phyloP scores from a whole-genome alignment of 441 rosid genomes.

The Biscutella laevigata region DNA sequence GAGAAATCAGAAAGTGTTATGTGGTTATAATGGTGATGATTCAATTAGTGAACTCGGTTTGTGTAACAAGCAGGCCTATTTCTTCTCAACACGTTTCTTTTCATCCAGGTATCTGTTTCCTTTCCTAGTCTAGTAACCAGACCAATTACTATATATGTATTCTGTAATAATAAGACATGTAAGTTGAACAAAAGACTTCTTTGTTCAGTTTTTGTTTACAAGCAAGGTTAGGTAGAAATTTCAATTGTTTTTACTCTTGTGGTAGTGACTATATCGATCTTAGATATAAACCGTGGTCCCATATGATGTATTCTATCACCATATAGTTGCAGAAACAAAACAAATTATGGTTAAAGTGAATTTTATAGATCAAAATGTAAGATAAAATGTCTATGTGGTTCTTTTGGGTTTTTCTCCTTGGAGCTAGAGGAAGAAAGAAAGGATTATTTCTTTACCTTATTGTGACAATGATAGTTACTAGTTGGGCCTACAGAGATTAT shows the following conservation, averaged over 20 bases:
- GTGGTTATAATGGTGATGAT: conserved; percentile 25
- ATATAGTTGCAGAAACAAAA: background rate
- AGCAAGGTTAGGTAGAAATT: conserved; percentile 15
- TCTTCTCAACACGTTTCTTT: conserved; percentile 24
- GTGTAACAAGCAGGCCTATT: conserved; percentile 39
- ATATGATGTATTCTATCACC: no score
- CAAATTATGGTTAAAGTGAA: background rate
- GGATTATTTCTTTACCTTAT: background rate
- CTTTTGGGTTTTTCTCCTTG: background rate
- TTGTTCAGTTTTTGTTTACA: conserved; percentile 16
- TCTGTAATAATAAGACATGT: background rate
- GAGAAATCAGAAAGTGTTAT: conserved; percentile 20
- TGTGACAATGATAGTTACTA: background rate
- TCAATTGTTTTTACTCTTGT: conserved; percentile 9
- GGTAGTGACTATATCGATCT: conserved; percentile 2
- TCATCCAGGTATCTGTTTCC: conserved; percentile 28
- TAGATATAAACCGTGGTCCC: conserved; percentile 19
- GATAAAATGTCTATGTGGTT: background rate
- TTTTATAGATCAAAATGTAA: background rate
- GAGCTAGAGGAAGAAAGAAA: background rate
- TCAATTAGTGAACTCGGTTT: conserved; percentile 30
- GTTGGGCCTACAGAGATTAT: conserved; percentile 9
- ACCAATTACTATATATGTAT: conserved; percentile 9
- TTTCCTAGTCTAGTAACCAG: background rate
- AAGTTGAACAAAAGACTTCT: background rate